A percentile compares a stretch with the other conserved stretches of the same genome.
Conservation (phyloP, 2,329 filamentous ascomycete genomes). For the Rhexocercosporidium sp. region DNA sequence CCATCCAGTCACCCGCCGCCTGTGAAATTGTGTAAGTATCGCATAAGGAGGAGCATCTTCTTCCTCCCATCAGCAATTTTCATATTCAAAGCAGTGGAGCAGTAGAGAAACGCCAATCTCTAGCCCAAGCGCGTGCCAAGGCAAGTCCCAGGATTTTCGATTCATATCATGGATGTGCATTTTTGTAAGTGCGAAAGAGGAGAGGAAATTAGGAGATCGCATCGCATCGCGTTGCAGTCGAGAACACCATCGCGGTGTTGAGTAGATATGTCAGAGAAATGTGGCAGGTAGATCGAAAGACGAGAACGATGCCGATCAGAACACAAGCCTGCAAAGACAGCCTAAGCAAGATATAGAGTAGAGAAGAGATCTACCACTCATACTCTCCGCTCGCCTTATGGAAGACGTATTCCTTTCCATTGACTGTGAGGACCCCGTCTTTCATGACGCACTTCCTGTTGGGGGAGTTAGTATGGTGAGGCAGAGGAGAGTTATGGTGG, state of each 20-base stretch:
- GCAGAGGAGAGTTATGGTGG: background rate
- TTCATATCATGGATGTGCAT: background rate
- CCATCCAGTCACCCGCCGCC: background rate
- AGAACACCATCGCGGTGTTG: background rate
- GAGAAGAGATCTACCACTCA: constrained; percentile 73
- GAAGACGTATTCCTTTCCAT: constrained; percentile 96
- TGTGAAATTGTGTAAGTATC: background rate
- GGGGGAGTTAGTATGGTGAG: constrained; percentile 19
- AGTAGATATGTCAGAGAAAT: background rate
- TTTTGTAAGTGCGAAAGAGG: background rate
- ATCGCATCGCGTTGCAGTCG: background rate
- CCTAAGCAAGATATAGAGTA: background rate
- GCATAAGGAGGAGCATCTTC: too few relatives aligned
- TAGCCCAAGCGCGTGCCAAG: background rate
- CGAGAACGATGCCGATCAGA: background rate
- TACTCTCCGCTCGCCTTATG: constrained; percentile 98
- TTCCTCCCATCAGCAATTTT: background rate
- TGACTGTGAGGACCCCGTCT: constrained; percentile 92
- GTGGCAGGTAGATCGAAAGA: background rate
- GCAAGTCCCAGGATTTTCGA: too few relatives aligned
- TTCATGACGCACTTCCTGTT: constrained; percentile 94
- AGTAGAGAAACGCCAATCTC: background rate
- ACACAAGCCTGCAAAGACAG: background rate
- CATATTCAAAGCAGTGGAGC: background rate
- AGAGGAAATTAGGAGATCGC: background rate